A percentile compares a stretch with the other conserved stretches of the same genome.
Conservation (phyloP, 2,329 filamentous ascomycete species). For the Colletotrichum brevisporum region DNA sequence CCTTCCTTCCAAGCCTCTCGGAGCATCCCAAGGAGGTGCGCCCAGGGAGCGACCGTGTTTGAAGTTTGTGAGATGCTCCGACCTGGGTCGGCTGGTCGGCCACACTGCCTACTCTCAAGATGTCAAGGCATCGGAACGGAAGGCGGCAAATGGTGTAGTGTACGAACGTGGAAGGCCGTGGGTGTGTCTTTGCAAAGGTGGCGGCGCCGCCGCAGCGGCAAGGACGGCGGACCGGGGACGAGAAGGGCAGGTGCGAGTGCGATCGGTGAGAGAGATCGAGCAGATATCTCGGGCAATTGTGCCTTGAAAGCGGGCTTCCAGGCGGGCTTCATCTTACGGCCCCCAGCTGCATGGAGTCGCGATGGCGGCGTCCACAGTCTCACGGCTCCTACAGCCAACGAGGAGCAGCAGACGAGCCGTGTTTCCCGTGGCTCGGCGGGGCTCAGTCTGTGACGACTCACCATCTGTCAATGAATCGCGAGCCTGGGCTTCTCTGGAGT, state of each 20-base stretch:
- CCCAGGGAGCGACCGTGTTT: constrained; percentile 31
- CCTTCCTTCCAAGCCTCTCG: constrained; percentile 10
- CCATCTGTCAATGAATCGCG: constrained; percentile 22
- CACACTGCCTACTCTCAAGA: background rate
- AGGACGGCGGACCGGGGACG: too few species aligned
- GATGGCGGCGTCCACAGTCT: constrained; percentile 1
- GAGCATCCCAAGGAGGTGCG: too few species aligned
- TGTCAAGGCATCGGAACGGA: background rate
- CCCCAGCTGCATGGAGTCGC: constrained; percentile 3
- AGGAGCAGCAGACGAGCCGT: constrained; percentile 20
- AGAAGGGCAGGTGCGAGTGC: background rate
- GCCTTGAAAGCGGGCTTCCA: constrained; percentile 24
- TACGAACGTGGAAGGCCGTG: constrained; percentile 23
- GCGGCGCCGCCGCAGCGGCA: constrained; percentile 1
- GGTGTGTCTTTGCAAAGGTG: constrained; percentile 9
- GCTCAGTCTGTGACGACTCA: constrained; percentile 9
- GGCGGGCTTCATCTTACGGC: constrained; percentile 2
- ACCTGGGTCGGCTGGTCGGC: constrained; percentile 24
- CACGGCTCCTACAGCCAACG: too few species aligned
- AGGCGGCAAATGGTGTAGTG: background rate
- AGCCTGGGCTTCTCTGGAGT: background rate
- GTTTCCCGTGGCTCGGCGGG: constrained; percentile 7
- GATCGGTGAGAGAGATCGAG: constrained; percentile 16
- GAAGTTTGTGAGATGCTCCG: constrained; percentile 28
- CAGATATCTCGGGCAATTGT: constrained; percentile 25